A percentile compares a stretch with the other conserved stretches of the same genome.
Evolutionary conservation across 352 stramenopile genomes (phyloP).

Genomic region (Aphanomyces astaci): DNA sequence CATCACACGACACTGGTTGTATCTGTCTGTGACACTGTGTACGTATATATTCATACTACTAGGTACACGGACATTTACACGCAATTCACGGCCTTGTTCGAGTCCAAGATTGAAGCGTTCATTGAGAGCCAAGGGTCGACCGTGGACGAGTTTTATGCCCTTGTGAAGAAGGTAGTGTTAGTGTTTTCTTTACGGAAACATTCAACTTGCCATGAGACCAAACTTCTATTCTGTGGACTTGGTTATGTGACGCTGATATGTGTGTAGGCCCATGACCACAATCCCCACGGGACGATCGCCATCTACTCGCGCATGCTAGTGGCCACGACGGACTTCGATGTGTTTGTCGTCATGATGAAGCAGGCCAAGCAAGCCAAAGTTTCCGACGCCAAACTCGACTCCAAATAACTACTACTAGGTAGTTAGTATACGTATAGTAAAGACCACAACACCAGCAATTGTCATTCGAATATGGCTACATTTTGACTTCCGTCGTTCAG

Average conservation of each 20-base stretch:
- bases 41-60: not conserved
- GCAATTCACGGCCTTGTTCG: constrained; percentile 61
- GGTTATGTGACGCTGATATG: not conserved
- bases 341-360: constrained; percentile 79
- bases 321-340: constrained; percentile 67
- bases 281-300: constrained; percentile 53
- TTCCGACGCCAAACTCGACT: not conserved
- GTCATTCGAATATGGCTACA: too few relatives aligned
- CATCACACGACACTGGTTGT: too few relatives aligned
- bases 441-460: too few relatives aligned
- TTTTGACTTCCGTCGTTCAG: too few relatives aligned
- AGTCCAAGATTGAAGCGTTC: constrained; percentile 69
- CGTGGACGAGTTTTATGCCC: constrained; percentile 56
- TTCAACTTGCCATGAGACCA: not conserved
- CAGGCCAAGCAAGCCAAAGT: constrained; percentile 49
- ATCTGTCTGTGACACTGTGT: too few relatives aligned
- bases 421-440: too few relatives aligned
- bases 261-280: constrained; percentile 37
- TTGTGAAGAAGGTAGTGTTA: constrained; percentile 35
- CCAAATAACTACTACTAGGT: not conserved
- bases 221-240: not conserved
- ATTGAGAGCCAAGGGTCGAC: constrained; percentile 50
- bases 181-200: too few relatives aligned
- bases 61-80: constrained; percentile 81
- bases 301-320: constrained; percentile 71